Evolutionary conservation across 2,329 filamentous ascomycete genomes (phyloP).

Genomic region (Stylonectria norvegica): DNA sequence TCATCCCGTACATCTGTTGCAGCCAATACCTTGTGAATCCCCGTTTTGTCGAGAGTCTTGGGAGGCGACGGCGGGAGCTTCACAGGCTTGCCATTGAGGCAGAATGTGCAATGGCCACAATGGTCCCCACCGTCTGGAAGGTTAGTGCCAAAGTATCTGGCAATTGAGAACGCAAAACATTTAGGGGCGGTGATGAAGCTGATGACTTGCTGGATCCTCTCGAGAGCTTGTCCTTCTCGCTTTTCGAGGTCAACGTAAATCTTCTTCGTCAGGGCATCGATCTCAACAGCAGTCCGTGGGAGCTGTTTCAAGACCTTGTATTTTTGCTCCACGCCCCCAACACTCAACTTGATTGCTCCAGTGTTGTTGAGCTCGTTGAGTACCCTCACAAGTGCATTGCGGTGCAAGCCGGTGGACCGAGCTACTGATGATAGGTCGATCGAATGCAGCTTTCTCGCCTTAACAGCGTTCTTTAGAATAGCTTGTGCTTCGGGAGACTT

Average conservation of each 20-base stretch:
- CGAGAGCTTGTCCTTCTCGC: conserved; percentile 51
- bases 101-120: conserved; percentile 55
- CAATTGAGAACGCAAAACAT: conserved; percentile 52
- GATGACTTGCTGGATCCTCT: conserved; percentile 47
- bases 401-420: conserved; percentile 30
- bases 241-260: conserved; percentile 49
- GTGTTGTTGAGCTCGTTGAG: conserved; percentile 52
- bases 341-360: conserved; percentile 48
- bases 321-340: conserved; percentile 49
- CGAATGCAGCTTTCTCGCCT: conserved; percentile 39
- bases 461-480: conserved; percentile 40
- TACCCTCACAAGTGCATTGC: conserved; percentile 49
- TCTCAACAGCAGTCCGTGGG: conserved; percentile 40
- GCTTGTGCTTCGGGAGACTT: conserved; percentile 40
- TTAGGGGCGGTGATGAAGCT: conserved; percentile 48
- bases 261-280: conserved; percentile 42
- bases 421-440: conserved; percentile 48
- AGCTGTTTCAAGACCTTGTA: conserved; percentile 49
- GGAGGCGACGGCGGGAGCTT: conserved; percentile 37
- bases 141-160: conserved; percentile 55
- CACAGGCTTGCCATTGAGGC: conserved; percentile 30
- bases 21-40: conserved; percentile 43
- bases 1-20: conserved; percentile 51
- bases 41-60: conserved; percentile 35
- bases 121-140: conserved; percentile 39